Evolutionary conservation across 306 rosid species (phyloP).

Genomic region (Corylus americana): DNA sequence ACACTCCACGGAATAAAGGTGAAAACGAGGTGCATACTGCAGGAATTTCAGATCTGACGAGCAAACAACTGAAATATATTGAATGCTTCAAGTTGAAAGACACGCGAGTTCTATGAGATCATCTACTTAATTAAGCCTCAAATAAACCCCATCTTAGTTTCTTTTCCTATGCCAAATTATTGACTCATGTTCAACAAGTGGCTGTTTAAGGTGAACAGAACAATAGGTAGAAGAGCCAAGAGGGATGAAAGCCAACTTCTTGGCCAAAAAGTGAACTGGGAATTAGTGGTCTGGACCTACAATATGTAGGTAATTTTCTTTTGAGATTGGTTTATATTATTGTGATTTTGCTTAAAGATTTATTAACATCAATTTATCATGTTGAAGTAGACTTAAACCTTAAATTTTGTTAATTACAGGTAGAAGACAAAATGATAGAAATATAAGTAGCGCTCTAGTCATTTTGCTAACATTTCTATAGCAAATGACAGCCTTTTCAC

Average conservation of each 20-base stretch:
- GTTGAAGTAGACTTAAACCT: not conserved
- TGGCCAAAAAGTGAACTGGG: slow-evolving; percentile 16
- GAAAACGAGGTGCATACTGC: not conserved
- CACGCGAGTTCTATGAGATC: not conserved
- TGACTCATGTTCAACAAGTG: slow-evolving; percentile 2
- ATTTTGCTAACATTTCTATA: not conserved
- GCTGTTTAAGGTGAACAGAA: not conserved
- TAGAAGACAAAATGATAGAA: not conserved
- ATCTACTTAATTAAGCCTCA: not conserved
- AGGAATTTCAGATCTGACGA: not conserved
- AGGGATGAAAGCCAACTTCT: slow-evolving; percentile 11
- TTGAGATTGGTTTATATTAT: not conserved
- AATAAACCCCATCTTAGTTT: slow-evolving; percentile 10
- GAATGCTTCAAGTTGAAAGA: not conserved
- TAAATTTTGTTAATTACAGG: not conserved
- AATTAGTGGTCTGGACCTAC: not conserved
- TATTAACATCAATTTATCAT: not conserved
- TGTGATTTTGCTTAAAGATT: not conserved
- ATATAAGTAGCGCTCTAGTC: not conserved
- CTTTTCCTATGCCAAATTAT: not conserved
- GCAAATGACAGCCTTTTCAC: not conserved
- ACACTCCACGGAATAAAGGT: not conserved
- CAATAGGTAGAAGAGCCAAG: slow-evolving; percentile 6
- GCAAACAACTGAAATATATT: not conserved
- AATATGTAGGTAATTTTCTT: not conserved